Conservation (phyloP, 1,284 basidiomycete species). For the Pseudozyma pruni region DNA sequence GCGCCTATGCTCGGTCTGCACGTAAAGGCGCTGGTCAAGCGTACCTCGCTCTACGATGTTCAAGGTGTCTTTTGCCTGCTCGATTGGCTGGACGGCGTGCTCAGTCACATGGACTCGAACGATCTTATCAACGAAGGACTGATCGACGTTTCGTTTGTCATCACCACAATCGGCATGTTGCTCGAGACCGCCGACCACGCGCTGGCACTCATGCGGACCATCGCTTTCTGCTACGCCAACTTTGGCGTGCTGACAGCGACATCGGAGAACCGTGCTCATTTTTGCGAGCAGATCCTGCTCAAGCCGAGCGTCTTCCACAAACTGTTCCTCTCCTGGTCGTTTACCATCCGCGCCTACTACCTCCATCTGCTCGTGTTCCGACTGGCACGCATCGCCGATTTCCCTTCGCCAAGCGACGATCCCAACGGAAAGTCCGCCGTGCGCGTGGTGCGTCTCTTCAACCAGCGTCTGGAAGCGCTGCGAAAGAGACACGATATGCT, state of each 20-base stretch:
- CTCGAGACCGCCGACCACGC: constrained; percentile 62
- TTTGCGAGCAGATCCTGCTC: constrained; percentile 63
- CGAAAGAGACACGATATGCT: constrained; percentile 57
- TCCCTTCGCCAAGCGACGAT: constrained; percentile 51
- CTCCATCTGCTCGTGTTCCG: constrained; percentile 64
- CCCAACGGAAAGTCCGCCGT: constrained; percentile 49
- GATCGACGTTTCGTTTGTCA: constrained; percentile 60
- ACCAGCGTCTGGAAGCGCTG: constrained; percentile 56
- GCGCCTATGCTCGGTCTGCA: constrained; percentile 59
- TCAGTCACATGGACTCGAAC: constrained; percentile 60
- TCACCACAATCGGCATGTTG: constrained; percentile 57
- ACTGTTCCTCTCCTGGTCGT: constrained; percentile 65
- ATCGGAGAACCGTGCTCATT: constrained; percentile 48
- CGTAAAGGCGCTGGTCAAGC: constrained; percentile 61
- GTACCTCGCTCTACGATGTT: constrained; percentile 64
- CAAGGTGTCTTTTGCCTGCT: constrained; percentile 65
- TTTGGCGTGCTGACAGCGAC: constrained; percentile 59
- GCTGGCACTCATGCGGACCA: constrained; percentile 63
- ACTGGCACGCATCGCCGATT: constrained; percentile 59
- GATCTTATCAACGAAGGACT: constrained; percentile 52
- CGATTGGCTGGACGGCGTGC: constrained; percentile 63
- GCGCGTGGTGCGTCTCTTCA: constrained; percentile 53
- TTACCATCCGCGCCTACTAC: constrained; percentile 65
- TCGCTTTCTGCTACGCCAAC: constrained; percentile 64
- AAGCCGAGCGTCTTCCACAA: constrained; percentile 60